These are phyloP conservation scores for Gilbertella persicaria DNA, from an alignment of 371 early-diverging fungal species.

Conservation along the genomic window DNA sequence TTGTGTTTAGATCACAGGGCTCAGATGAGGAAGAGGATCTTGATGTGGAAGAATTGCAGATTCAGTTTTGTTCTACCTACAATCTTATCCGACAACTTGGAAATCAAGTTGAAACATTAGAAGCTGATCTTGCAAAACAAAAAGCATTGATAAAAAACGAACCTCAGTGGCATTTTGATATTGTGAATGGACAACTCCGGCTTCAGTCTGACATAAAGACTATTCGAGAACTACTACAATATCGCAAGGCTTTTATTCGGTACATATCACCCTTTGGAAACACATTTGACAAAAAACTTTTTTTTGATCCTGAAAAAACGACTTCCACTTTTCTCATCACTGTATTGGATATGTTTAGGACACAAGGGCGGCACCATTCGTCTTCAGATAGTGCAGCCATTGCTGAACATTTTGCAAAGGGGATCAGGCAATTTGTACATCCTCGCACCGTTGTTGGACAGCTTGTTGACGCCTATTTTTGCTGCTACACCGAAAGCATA, in stretches of 20 bases:
- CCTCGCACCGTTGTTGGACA: not conserved
- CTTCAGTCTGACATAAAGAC: not conserved
- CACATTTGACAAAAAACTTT: not conserved
- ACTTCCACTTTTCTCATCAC: not conserved
- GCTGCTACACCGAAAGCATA: not conserved
- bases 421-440: not conserved
- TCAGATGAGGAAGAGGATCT: too few relatives aligned
- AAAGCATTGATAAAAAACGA: conserved; percentile 6
- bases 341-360: not conserved
- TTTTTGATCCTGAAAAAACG: not conserved
- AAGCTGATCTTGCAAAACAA: conserved; percentile 10
- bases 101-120: conserved; percentile 12
- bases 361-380: too few relatives aligned
- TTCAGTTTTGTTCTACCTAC: too few relatives aligned
- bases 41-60: too few relatives aligned
- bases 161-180: not conserved
- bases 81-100: too few relatives aligned
- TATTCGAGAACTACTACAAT: conserved; percentile 1
- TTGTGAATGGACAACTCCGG: conserved; percentile 3
- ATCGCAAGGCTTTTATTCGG: conserved; percentile 1
- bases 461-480: conserved; percentile 1
- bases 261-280: conserved; percentile 15
- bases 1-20: too few relatives aligned
- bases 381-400: not conserved
- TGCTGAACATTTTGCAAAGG: not conserved